Evolutionary conservation across 2,329 filamentous ascomycete genomes (phyloP).

Genomic region (Pseudopithomyces maydicus): DNA sequence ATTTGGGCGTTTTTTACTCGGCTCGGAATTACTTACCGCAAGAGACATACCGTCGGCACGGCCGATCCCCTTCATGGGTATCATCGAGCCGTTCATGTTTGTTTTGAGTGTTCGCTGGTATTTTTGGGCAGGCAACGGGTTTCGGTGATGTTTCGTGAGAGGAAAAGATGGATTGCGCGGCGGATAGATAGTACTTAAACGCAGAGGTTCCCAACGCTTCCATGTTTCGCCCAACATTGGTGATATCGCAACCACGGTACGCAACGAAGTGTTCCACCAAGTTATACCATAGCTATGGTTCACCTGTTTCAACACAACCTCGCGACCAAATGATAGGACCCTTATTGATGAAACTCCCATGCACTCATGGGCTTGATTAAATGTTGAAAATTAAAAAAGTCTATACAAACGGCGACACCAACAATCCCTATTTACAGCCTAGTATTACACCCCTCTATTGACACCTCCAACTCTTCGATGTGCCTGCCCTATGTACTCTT

Average conservation of each 20-base stretch:
- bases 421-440: neutral
- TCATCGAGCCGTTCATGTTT: neutral
- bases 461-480: neutral
- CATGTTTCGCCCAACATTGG: neutral
- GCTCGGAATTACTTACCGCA: neutral
- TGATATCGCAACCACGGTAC: neutral
- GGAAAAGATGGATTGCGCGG: neutral
- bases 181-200: neutral
- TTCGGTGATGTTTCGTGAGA: neutral
- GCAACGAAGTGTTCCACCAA: neutral
- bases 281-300: neutral
- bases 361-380: neutral
- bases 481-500: conserved; percentile 8
- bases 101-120: neutral
- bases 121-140: neutral
- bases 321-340: too few relatives aligned
- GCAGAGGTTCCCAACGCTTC: neutral
- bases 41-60: neutral
- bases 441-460: neutral
- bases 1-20: neutral
- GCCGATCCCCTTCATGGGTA: neutral
- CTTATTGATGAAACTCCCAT: neutral
- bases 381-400: neutral
- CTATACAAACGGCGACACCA: neutral
- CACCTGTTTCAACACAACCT: too few relatives aligned